Evolutionary conservation across 1,139 yeast species (phyloP), one percentile per base, ranked within the genome.

Genomic region (Suhomyces coccinellae): DNA sequence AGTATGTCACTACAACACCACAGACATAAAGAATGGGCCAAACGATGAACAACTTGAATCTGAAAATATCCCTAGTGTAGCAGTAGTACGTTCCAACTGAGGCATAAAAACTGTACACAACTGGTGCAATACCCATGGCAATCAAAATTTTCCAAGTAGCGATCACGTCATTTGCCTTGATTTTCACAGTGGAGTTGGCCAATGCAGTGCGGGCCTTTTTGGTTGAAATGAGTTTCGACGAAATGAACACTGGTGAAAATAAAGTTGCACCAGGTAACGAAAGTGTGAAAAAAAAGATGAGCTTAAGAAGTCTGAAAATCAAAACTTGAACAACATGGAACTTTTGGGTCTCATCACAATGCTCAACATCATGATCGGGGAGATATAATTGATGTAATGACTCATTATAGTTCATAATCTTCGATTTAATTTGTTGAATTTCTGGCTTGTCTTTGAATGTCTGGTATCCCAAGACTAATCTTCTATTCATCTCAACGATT

Each of bases 41-140:
- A 26, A 80, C 67, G 48, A 65, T 58, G 31, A 67, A 42, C 50
- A 50, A 54, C 49, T 45, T 49, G 52, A 50, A 55, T 46, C 41
- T 45, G 44, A 61, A 54, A 33, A 59, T 50, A 49, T 59, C 43
- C 56, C 53, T 52, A 34, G 53, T 51, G 50, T 70, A 69, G 45
- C 75, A 68, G 51, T 80, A 62, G 59, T 69, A 73, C 12, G 88
- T 79, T 22, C 88, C 86, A 34, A 87, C 53, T 6, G 83, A 59
- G 0, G 97, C 90, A 65, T 93, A 93, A 49, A 86, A 73, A 38
- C 83, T 80, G 67, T 91, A 93, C 31, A 93, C 71, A 32, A 89
- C 64, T 1, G 99, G 99, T 0, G 97, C 95, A 48, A 88, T 71
- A 7, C 93, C 96, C 80, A 93, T 78, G 31, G 93, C 83, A 37